Evolutionary conservation across 768 basidiomycete genomes (phyloP).

Genomic region (Leccinum subgranulosum): DNA sequence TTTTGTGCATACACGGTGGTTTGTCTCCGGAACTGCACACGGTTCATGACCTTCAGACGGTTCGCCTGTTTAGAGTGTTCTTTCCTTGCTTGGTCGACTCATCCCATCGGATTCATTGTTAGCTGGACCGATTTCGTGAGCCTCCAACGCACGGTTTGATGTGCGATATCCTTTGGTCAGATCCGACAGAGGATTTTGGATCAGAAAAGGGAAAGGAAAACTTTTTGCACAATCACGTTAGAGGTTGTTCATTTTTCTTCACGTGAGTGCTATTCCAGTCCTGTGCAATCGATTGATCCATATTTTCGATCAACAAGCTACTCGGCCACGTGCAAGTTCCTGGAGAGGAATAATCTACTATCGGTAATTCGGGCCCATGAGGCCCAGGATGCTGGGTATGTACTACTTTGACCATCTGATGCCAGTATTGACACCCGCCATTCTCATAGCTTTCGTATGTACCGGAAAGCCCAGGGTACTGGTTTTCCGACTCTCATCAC

Average conservation of each 20-base stretch:
- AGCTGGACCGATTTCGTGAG: constrained; percentile 73
- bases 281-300: not conserved
- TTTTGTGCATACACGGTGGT: constrained; percentile 74
- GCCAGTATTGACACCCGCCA: not conserved
- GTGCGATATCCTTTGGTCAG: constrained; percentile 77
- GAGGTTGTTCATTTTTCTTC: constrained; percentile 76
- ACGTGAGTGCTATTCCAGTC: constrained; percentile 40
- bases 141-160: constrained; percentile 71
- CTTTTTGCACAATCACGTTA: constrained; percentile 70
- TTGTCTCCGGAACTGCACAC: constrained; percentile 69
- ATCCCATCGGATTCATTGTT: not conserved
- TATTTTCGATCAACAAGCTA: constrained; percentile 44
- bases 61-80: constrained; percentile 27
- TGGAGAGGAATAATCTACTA: constrained; percentile 88
- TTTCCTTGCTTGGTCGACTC: not conserved
- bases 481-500: constrained; percentile 97
- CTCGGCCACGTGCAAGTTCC: constrained; percentile 87
- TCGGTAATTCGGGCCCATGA: constrained; percentile 95
- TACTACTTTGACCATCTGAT: not conserved
- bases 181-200: constrained; percentile 72
- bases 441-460: constrained; percentile 75
- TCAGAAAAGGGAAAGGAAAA: constrained; percentile 61
- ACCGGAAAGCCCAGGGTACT: constrained; percentile 86
- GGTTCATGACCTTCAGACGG: constrained; percentile 60
- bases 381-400: constrained; percentile 92